Conservation (phyloP, 2,329 filamentous ascomycete species). For the Tympanopsis confertula region DNA sequence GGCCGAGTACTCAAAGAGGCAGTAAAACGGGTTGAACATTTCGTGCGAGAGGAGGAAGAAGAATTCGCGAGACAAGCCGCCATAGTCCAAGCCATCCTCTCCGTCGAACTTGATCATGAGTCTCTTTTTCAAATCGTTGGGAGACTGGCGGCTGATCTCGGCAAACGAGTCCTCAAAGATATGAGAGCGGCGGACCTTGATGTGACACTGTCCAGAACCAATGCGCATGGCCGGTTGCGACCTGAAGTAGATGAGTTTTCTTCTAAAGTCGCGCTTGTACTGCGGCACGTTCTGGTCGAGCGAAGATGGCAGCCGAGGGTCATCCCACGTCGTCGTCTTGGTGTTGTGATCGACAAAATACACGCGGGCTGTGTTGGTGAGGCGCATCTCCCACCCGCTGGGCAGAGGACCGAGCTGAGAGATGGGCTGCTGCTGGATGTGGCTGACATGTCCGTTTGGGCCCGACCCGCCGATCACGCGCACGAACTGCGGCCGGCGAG, state of each 20-base stretch:
- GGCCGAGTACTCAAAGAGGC: constrained; percentile 96
- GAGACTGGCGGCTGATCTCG: constrained; percentile 92
- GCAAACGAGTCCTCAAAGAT: constrained; percentile 99
- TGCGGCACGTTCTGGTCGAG: constrained; percentile 97
- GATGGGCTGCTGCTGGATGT: constrained; percentile 92
- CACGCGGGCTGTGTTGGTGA: constrained; percentile 93
- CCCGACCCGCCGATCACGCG: constrained; percentile 80
- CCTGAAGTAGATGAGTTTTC: constrained; percentile 98
- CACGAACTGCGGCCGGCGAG: constrained; percentile 92
- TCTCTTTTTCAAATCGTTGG: constrained; percentile 91
- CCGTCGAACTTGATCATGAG: constrained; percentile 99
- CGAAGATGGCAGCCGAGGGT: constrained; percentile 86
- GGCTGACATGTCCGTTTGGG: constrained; percentile 63
- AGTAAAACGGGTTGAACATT: constrained; percentile 99
- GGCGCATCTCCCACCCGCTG: constrained; percentile 98
- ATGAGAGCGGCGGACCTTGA: constrained; percentile 90
- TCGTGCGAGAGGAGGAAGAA: constrained; percentile 98
- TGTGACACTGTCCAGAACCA: constrained; percentile 89
- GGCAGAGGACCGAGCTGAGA: constrained; percentile 90
- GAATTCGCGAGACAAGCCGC: constrained; percentile 94
- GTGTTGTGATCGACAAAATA: constrained; percentile 99
- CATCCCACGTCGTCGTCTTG: constrained; percentile 98
- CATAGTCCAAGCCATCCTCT: constrained; percentile 94
- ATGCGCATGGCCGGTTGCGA: constrained; percentile 97
- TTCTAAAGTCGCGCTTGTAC: constrained; percentile 96